Conservation (phyloP, 2,329 filamentous ascomycete genomes). For the Scytalidium lignicola region DNA sequence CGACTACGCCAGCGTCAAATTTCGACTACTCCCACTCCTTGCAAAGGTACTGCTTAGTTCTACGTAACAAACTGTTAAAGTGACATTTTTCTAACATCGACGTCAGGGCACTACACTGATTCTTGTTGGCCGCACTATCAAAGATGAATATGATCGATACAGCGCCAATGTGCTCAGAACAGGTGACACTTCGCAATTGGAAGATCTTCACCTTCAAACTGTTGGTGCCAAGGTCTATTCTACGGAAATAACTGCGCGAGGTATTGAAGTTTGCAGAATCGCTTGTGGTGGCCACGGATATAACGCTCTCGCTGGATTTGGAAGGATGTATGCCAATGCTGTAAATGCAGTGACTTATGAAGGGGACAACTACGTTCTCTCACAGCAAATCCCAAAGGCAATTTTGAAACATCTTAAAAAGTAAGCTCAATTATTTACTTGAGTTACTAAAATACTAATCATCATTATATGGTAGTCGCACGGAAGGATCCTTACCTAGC, state of each 20-base stretch:
- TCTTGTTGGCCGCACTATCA: neutral
- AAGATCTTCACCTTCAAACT: neutral
- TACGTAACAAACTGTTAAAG: neutral
- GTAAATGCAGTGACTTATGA: constrained; percentile 29
- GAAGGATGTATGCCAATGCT: constrained; percentile 19
- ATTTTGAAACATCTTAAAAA: constrained; percentile 10
- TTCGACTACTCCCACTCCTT: neutral
- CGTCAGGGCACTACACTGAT: neutral
- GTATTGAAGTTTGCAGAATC: neutral
- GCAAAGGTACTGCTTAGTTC: neutral
- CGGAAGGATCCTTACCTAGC: neutral
- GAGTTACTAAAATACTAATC: neutral
- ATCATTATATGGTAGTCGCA: neutral
- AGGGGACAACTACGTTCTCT: constrained; percentile 37
- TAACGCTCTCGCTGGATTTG: constrained; percentile 27
- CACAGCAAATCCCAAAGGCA: constrained; percentile 31
- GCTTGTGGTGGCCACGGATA: constrained; percentile 34
- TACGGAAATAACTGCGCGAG: neutral
- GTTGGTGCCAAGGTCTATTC: neutral
- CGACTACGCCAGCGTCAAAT: neutral
- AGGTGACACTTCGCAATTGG: neutral
- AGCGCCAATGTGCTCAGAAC: neutral
- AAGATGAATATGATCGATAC: neutral
- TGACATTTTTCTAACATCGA: neutral
- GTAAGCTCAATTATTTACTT: neutral